Conservation (phyloP, 2,329 filamentous ascomycete genomes). For the Lasiodiplodia theobromae region DNA sequence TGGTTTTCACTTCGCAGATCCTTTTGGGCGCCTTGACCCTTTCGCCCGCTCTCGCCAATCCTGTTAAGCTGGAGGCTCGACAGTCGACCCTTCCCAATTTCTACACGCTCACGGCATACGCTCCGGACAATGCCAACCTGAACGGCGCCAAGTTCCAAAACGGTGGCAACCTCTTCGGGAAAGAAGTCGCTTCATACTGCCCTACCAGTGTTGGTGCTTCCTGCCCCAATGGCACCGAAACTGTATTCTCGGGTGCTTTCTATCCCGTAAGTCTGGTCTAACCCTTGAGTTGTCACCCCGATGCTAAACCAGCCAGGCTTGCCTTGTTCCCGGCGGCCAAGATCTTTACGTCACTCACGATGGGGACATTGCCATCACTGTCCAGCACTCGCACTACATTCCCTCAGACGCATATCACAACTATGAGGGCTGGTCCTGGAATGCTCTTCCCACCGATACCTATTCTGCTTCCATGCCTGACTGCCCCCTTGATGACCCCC, state of each 20-base stretch:
- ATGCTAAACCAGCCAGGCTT: slow-evolving; percentile 10
- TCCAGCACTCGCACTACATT: slow-evolving; percentile 35
- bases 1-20: slow-evolving; percentile 6
- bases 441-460: slow-evolving; percentile 21
- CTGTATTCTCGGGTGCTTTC: slow-evolving; percentile 31
- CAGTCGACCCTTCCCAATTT: not conserved
- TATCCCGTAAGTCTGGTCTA: slow-evolving; percentile 31
- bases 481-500: slow-evolving; percentile 27
- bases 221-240: slow-evolving; percentile 36
- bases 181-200: slow-evolving; percentile 32
- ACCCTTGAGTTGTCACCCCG: no score
- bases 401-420: slow-evolving; percentile 32
- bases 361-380: slow-evolving; percentile 33
- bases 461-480: not conserved
- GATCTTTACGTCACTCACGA: slow-evolving; percentile 34
- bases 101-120: slow-evolving; percentile 33
- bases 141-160: slow-evolving; percentile 35
- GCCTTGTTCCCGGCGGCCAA: slow-evolving; percentile 36
- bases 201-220: slow-evolving; percentile 16
- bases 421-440: slow-evolving; percentile 36
- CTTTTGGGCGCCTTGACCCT: not conserved
- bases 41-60: not conserved
- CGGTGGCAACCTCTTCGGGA: slow-evolving; percentile 31
- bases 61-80: not conserved
- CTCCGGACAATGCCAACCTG: slow-evolving; percentile 28